phyloP scores from a whole-genome alignment of 768 basidiomycete species.

The Hygrocybe coccinea region DNA sequence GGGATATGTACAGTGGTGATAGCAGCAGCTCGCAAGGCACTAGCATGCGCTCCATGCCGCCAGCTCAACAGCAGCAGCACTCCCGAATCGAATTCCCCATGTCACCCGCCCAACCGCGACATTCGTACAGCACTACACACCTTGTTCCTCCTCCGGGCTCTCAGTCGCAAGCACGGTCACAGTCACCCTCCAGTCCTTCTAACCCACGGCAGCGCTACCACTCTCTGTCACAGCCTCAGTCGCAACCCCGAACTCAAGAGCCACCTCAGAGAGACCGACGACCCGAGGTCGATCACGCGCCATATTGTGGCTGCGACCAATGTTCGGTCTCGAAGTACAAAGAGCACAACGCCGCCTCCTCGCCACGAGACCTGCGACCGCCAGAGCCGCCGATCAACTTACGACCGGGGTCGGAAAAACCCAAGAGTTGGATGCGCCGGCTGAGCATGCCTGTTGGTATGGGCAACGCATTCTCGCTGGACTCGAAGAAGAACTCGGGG shows the following conservation, averaged over 20 bases:
- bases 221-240: constrained; percentile 25
- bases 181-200: constrained; percentile 4
- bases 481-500: constrained; percentile 47
- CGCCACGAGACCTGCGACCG: constrained; percentile 35
- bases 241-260: constrained; percentile 6
- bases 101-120: constrained; percentile 19
- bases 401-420: constrained; percentile 46
- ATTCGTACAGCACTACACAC: constrained; percentile 42
- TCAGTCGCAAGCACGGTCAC: constrained; percentile 24
- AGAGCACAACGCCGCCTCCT: constrained; percentile 20
- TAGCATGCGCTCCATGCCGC: constrained; percentile 5
- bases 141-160: constrained; percentile 34
- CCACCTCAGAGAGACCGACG: constrained; percentile 12
- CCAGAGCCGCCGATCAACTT: constrained; percentile 41
- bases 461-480: constrained; percentile 45
- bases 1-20: constrained; percentile 14
- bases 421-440: constrained; percentile 70
- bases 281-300: constrained; percentile 42
- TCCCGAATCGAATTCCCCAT: constrained; percentile 9
- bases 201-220: constrained; percentile 8
- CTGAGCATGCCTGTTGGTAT: constrained; percentile 66
- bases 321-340: constrained; percentile 61
- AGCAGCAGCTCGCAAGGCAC: not conserved
- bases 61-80: not conserved
- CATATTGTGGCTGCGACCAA: constrained; percentile 61